These are phyloP conservation scores for Schwanniomyces yamadae DNA, from an alignment of 805 yeast genomes.

Conservation along the genomic window DNA sequence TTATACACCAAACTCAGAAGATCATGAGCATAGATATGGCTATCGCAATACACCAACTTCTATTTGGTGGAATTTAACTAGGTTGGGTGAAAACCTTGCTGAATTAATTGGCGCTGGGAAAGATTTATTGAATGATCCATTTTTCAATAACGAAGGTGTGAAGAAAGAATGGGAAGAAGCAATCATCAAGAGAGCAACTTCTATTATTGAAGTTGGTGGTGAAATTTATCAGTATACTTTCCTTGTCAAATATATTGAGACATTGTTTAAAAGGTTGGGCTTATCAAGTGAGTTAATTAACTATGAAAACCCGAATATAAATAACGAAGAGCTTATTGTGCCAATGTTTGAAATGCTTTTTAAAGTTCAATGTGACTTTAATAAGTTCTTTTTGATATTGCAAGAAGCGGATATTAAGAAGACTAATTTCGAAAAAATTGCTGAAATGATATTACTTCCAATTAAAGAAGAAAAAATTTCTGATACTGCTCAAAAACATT, in stretches of 20 bases:
- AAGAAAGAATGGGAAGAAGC: constrained; percentile 50
- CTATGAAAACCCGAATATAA: constrained; percentile 31
- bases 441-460: constrained; percentile 20
- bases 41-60: constrained; percentile 82
- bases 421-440: constrained; percentile 13
- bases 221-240: constrained; percentile 64
- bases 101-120: constrained; percentile 76
- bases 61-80: constrained; percentile 89
- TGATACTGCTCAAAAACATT: constrained; percentile 32
- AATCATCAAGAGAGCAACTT: constrained; percentile 60
- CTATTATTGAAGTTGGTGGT: constrained; percentile 61
- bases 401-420: constrained; percentile 36
- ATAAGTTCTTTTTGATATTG: constrained; percentile 68
- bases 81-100: constrained; percentile 81
- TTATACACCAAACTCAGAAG: constrained; percentile 91
- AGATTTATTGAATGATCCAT: constrained; percentile 44
- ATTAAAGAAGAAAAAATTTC: constrained; percentile 21
- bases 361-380: constrained; percentile 70
- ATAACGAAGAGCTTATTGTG: constrained; percentile 46
- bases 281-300: constrained; percentile 42
- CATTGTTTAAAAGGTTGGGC: constrained; percentile 71
- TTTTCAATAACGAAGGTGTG: constrained; percentile 41
- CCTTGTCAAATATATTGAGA: constrained; percentile 53
- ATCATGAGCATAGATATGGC: constrained; percentile 65
- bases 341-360: constrained; percentile 63